Evolutionary conservation across 179 eudicot genomes (phyloP).

Genomic region (Actinidia arguta): DNA sequence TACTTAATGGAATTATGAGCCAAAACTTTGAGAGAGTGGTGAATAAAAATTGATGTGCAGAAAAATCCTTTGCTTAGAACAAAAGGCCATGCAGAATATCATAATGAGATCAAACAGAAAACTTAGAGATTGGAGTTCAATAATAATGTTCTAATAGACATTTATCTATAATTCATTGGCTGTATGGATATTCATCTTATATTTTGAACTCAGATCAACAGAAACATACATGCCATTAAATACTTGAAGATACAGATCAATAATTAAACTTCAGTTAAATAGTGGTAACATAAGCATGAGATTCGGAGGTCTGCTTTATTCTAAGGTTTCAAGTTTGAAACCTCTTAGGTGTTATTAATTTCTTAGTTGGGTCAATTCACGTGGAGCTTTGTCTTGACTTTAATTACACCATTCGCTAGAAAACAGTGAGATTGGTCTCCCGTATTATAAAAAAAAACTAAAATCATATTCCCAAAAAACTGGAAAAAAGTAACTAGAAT

Average conservation of each 20-base stretch:
- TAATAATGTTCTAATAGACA: too few relatives aligned
- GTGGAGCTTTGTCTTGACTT: too few relatives aligned
- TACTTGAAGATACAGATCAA: constrained; percentile 1
- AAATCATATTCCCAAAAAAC: too few relatives aligned
- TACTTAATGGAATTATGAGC: background rate
- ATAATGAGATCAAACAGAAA: background rate
- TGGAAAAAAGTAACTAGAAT: too few relatives aligned
- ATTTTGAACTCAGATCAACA: background rate
- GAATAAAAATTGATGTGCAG: background rate
- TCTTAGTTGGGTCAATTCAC: too few relatives aligned
- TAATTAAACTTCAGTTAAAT: background rate
- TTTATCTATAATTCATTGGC: background rate
- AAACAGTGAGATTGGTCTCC: too few relatives aligned
- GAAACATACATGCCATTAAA: background rate
- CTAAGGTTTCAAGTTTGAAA: too few relatives aligned
- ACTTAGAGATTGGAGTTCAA: background rate
- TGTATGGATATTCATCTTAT: background rate
- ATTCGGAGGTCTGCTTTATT: too few relatives aligned
- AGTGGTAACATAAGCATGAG: too few relatives aligned
- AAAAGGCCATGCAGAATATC: background rate
- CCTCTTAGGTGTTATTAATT: too few relatives aligned
- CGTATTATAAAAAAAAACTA: too few relatives aligned
- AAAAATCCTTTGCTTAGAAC: background rate
- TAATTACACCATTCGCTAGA: too few relatives aligned
- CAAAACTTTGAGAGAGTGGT: background rate